Evolutionary conservation across 768 basidiomycete genomes (phyloP), one percentile per base, ranked within the genome.

Genomic region (Auricularia sp.): DNA sequence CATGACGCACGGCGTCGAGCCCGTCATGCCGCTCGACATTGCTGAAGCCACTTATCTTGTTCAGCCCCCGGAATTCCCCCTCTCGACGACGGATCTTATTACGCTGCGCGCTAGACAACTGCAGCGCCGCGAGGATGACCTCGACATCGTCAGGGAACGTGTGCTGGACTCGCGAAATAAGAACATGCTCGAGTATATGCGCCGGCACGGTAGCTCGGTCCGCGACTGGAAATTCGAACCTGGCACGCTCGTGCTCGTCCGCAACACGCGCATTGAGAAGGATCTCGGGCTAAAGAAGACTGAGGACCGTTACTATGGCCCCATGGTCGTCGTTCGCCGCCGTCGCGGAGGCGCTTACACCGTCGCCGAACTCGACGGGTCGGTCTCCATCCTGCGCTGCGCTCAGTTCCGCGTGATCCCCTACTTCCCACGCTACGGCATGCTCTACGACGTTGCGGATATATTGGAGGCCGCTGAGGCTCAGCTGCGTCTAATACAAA

Each of bases 1-100:
- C 54, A 69, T 71, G 2, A 68, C 70, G 0, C 71, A 71, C 8
- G 76, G 77, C 3, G 68, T 72, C 0, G 69, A 78, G 35, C 77
- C 77, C 0, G 14, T 71, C 3, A 64, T 76, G 10, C 75, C 76
- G 0, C 69, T 76, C 18, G 73, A 77, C 62, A 62, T 77, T 42
- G 66, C 66, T 7, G 72, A 77, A 66, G 75, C 76, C 0, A 77
- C 72, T 0, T 77, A 72, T 45, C 68, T 77, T 33, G 61, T 36
- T 16, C 66, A 51, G 29, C 37, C 24, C 24, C 59, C 36, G 8
- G 6, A 29, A 8, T 1, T 33, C 18, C 4, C 21, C 0, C 47
- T 72, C 8, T 59, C 67, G 4, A 69, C 67, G 0, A 39, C 14
- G 1, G 69, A 72, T 1, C 68, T 71, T 47, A 63, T 71, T 3